Conservation (phyloP, 805 yeast species). For the Ogataea populi-albae region DNA sequence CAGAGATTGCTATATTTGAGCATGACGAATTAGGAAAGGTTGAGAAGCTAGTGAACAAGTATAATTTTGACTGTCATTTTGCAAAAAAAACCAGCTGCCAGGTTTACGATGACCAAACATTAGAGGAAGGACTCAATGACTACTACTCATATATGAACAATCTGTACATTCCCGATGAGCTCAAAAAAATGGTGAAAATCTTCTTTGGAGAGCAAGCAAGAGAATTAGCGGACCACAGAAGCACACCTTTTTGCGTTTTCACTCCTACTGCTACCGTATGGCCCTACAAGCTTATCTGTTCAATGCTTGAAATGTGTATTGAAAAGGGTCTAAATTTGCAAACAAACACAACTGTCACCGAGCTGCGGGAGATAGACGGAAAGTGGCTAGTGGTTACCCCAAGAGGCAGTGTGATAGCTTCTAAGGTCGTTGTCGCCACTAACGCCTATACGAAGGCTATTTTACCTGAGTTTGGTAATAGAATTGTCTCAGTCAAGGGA, state of each 20-base stretch:
- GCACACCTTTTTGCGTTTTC: constrained; percentile 31
- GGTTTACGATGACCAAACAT: constrained; percentile 25
- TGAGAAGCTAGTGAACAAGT: constrained; percentile 32
- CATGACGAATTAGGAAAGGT: constrained; percentile 33
- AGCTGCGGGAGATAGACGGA: constrained; percentile 26
- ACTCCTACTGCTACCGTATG: constrained; percentile 44
- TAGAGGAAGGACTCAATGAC: constrained; percentile 18
- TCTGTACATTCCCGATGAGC: constrained; percentile 25
- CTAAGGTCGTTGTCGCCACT: constrained; percentile 37
- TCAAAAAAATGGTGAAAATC: constrained; percentile 31
- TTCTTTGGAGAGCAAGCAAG: constrained; percentile 32
- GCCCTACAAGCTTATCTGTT: constrained; percentile 42
- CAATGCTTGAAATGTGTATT: constrained; percentile 33
- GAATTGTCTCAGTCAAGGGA: constrained; percentile 37
- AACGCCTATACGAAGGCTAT: constrained; percentile 34
- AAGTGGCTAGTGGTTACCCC: constrained; percentile 33
- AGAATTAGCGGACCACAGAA: constrained; percentile 26
- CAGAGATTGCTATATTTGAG: constrained; percentile 37
- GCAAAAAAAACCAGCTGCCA: constrained; percentile 35
- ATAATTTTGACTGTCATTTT: constrained; percentile 38
- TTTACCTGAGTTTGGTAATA: constrained; percentile 26
- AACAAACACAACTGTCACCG: constrained; percentile 39
- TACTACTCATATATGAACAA: constrained; percentile 26
- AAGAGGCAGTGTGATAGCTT: constrained; percentile 27
- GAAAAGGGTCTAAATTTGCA: constrained; percentile 39